Conservation (phyloP, 805 yeast genomes). For the Nakazawaea wyomingensis region DNA sequence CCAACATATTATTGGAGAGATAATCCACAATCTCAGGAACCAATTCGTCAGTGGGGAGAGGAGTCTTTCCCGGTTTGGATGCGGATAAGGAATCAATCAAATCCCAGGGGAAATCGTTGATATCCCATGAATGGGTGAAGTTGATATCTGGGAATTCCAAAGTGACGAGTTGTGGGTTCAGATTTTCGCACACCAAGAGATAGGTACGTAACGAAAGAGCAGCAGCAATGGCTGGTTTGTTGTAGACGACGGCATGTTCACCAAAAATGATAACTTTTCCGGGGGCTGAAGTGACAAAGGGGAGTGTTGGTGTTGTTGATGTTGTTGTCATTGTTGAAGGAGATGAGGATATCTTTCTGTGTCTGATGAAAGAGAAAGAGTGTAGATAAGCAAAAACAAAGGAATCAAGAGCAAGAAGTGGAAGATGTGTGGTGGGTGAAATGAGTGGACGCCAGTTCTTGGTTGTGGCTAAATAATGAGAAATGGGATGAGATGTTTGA, state of each 20-base stretch:
- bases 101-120: slow-evolving; percentile 58
- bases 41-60: slow-evolving; percentile 44
- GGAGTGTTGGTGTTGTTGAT: no score
- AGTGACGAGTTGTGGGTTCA: slow-evolving; percentile 37
- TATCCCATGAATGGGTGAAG: slow-evolving; percentile 60
- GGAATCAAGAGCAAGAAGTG: no score
- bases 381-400: no score
- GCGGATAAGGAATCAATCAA: slow-evolving; percentile 20
- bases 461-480: no score
- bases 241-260: slow-evolving; percentile 93
- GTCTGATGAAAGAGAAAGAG: neutral
- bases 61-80: neutral
- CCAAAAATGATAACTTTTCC: slow-evolving; percentile 96
- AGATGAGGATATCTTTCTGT: no score
- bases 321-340: no score
- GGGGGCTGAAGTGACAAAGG: slow-evolving; percentile 86
- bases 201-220: slow-evolving; percentile 85
- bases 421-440: no score
- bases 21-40: slow-evolving; percentile 52
- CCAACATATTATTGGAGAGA: slow-evolving; percentile 35
- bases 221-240: slow-evolving; percentile 94
- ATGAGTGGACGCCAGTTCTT: no score
- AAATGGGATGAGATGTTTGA: no score
- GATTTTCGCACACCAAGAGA: slow-evolving; percentile 51
- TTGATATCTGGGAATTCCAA: slow-evolving; percentile 83